Evolutionary conservation across 164 flowering plant species (phyloP).

Genomic region (Piper longum): DNA sequence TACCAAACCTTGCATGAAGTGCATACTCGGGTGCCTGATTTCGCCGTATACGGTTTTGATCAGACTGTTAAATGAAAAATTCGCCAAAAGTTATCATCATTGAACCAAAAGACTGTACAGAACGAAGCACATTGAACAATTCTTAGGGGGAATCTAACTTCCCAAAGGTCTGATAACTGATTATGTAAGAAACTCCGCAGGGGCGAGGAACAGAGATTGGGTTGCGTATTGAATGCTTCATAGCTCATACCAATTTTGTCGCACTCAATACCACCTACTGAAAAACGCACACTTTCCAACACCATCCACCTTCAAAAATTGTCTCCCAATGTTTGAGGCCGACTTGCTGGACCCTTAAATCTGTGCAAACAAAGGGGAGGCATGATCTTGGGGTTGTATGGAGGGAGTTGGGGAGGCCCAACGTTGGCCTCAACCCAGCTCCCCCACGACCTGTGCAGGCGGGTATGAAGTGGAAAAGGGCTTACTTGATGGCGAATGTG

Average conservation of each 20-base stretch:
- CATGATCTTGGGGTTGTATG: too few species aligned
- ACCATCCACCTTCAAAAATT: conserved; percentile 92
- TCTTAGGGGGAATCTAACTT: conserved; percentile 30
- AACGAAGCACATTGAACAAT: background rate
- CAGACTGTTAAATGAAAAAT: conserved; percentile 43
- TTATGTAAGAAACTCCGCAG: conserved; percentile 86
- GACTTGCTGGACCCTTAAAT: conserved; percentile 55
- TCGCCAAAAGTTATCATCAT: background rate
- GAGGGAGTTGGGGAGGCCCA: too few species aligned
- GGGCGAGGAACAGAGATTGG: conserved; percentile 76
- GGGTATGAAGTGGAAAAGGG: too few species aligned
- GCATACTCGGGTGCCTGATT: conserved; percentile 63
- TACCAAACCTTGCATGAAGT: conserved; percentile 77
- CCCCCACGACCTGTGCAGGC: too few species aligned
- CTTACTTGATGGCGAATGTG: too few species aligned
- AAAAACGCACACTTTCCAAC: conserved; percentile 84
- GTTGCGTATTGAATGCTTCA: conserved; percentile 85
- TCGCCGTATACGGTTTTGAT: conserved; percentile 53
- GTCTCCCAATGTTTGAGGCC: conserved; percentile 51
- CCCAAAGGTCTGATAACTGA: conserved; percentile 83
- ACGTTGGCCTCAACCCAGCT: too few species aligned
- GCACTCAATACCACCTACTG: conserved; percentile 83
- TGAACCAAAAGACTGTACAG: background rate
- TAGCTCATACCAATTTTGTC: conserved; percentile 86
- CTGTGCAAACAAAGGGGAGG: background rate